Percentiles rank a stretch among this genome's conserved stretches.
phyloP scores from a whole-genome alignment of 192 early-diverging fungal genomes.

The Gamsiella multidivaricata region DNA sequence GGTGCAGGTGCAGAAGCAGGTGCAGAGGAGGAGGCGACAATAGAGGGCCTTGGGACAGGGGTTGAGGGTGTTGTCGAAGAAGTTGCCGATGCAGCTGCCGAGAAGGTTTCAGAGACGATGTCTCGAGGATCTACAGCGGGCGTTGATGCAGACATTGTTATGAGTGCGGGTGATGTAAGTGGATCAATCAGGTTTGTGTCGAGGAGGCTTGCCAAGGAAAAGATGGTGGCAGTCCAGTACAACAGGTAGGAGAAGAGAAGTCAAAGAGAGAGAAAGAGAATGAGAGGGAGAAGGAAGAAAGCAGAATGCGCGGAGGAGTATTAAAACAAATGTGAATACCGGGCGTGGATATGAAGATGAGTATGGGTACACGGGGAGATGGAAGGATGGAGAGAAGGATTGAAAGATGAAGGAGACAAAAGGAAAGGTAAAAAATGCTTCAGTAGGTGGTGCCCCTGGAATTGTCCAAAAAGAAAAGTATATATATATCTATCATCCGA shows the following conservation, averaged over 20 bases:
- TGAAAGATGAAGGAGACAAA: not conserved
- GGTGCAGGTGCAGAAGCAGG: not conserved
- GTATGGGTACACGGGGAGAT: not conserved
- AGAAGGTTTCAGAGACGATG: not conserved
- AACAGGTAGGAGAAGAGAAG: not conserved
- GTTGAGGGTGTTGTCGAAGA: conserved; percentile 12
- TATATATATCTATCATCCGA: no score
- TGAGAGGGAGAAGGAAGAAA: not conserved
- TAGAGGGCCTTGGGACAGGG: conserved; percentile 2
- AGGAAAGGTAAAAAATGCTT: not conserved
- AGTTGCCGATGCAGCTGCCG: not conserved
- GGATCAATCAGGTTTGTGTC: no score
- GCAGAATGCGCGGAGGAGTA: not conserved
- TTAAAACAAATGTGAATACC: no score
- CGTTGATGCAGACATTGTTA: not conserved
- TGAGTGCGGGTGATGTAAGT: not conserved
- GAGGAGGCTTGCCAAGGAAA: no score
- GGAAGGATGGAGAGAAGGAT: not conserved
- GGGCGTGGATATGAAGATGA: not conserved
- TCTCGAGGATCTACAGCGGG: not conserved
- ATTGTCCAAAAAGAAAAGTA: no score
- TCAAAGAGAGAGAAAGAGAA: not conserved
- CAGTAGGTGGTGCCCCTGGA: no score
- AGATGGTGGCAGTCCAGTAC: not conserved
- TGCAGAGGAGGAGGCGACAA: not conserved